Base-by-base conservation (phyloP, 1,139 yeast genomes). In the Yamadazyma trypodendri region DNA sequence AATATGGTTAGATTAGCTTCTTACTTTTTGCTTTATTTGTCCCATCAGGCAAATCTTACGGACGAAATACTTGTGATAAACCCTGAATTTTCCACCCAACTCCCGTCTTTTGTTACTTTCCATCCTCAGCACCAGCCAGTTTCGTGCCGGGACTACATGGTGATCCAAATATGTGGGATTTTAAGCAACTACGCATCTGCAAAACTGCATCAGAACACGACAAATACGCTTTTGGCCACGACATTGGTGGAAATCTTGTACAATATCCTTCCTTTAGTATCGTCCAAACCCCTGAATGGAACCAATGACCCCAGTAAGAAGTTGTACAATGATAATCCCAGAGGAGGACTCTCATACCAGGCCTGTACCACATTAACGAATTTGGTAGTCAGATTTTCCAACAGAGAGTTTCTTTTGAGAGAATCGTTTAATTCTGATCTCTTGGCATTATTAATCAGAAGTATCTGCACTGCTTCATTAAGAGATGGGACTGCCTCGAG, bases 61-160 rank as follows among this genome's bases (percentile, higher is more conserved):
- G 58, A 65, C 3, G 64, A 63, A 34, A 49, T 80, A 25, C 56
- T 63, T 24, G 46, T 45, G 12, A 73, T 78, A 3, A 52, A 62
- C 42, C 45, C 62, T 35, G 45, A 61, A 38, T 55, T 69, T 50
- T 64, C 71, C 58, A 68, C 69, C 15, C 54, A 63, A 23, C 55
- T 81, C 16, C 87, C 88, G 3, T 61, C 61, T 76, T 67, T 56
- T 71, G 27, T 38, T 8, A 32, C 23, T 18, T 33, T 34, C 22
- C 28, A 34, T 17, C 23, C 31, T 3, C 52, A 61, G 5, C 46
- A 57, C 29, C 38, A 21, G 59, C 68, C 1, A 54, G 60, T 10
- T 63, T 69, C 87, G 0, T 73, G 77, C 34, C 59, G 92, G 44
- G 94, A 84, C 56, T 81, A 81, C 43, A 38, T 79, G 5, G 65